Conservation (phyloP, 768 basidiomycete species). For the Lactarius indigo region DNA sequence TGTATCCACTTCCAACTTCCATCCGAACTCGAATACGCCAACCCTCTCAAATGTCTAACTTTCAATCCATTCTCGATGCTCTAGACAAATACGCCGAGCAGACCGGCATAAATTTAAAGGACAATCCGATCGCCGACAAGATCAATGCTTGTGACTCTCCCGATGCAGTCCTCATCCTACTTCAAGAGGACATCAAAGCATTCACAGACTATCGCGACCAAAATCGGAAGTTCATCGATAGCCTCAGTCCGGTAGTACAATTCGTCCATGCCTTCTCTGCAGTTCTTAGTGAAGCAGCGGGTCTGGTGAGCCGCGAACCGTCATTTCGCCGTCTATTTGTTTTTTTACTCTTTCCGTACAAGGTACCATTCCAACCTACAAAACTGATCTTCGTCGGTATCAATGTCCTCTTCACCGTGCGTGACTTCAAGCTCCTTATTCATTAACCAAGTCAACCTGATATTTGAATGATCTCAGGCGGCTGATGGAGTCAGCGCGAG, state of each 20-base stretch:
- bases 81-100: neutral
- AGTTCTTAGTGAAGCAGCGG: neutral
- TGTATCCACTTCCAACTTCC: too few species aligned
- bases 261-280: neutral
- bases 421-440: too few species aligned
- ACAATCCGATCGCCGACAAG: neutral
- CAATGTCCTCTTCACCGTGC: neutral
- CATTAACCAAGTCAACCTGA: too few species aligned
- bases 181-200: neutral
- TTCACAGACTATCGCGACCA: constrained; percentile 2
- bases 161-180: neutral
- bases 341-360: neutral
- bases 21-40: neutral
- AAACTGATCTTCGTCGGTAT: neutral
- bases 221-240: neutral
- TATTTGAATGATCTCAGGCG: too few species aligned
- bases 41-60: neutral
- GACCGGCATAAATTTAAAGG: neutral
- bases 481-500: too few species aligned
- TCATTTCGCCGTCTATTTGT: neutral
- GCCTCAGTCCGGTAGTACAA: neutral
- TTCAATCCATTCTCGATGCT: neutral
- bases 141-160: neutral
- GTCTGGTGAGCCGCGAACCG: neutral
- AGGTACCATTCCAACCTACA: neutral